These are phyloP conservation scores for Lyophyllum semitale DNA, from an alignment of 768 basidiomycete species.

Conservation along the genomic window DNA sequence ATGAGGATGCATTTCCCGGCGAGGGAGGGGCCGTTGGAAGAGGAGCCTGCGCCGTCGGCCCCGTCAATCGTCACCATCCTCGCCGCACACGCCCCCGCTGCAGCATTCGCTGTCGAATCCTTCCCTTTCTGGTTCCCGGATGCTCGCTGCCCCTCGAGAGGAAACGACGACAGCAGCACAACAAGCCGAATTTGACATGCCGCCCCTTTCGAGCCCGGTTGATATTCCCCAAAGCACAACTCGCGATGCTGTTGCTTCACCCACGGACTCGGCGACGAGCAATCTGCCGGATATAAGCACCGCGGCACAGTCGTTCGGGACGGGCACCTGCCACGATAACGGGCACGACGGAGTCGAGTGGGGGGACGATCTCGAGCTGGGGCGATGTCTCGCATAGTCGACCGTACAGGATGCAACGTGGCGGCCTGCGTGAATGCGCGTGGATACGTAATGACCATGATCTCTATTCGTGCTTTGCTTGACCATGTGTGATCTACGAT, in stretches of 20 bases:
- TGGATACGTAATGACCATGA: conserved; percentile 5
- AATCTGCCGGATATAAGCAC: conserved; percentile 68
- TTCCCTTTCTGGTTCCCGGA: conserved; percentile 10
- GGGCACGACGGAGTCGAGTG: conserved; percentile 57
- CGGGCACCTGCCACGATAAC: conserved; percentile 61
- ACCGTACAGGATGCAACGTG: conserved; percentile 37
- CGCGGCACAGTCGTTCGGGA: conserved; percentile 68
- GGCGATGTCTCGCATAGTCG: conserved; percentile 42
- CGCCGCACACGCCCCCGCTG: conserved; percentile 13
- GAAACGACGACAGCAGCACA: conserved; percentile 1
- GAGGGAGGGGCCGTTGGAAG: conserved; percentile 22
- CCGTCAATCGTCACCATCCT: not conserved
- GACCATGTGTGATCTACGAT: conserved; percentile 10
- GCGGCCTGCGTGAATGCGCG: conserved; percentile 37
- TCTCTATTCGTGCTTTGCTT: conserved; percentile 10
- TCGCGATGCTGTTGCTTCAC: conserved; percentile 4
- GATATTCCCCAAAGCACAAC: conserved; percentile 20
- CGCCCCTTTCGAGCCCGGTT: conserved; percentile 24
- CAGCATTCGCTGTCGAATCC: conserved; percentile 14
- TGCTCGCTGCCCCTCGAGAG: too few relatives aligned
- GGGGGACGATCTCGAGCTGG: conserved; percentile 50
- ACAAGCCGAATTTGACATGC: too few relatives aligned
- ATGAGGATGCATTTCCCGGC: conserved; percentile 41
- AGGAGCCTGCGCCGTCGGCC: too few relatives aligned
- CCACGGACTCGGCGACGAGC: conserved; percentile 24